Evolutionary conservation across 1,139 yeast species (phyloP), one percentile per base, ranked within the genome.

Genomic region (Suhomyces chickasaworum): DNA sequence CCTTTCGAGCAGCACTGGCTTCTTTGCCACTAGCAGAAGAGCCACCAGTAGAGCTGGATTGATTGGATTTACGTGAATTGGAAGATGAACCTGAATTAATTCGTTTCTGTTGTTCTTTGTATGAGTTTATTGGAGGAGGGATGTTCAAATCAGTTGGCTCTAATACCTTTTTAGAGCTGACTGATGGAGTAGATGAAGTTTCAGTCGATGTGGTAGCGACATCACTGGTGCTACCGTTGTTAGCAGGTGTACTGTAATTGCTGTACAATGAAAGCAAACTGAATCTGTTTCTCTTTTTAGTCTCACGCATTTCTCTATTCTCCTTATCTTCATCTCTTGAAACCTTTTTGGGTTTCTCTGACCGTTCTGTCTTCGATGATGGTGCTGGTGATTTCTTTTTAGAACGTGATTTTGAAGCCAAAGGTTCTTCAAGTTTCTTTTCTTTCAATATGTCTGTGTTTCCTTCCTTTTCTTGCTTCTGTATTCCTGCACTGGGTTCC

Each of bases 1-100:
- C 91, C 57, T 83, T 84, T 58, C 83, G 80, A 12, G 91, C 89
- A 2, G 91, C 86, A 45, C 90, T 83, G 29, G 83, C 82, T 55
- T 81, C 86, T 53, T 76, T 79, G 55, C 66, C 68, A 50, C 56
- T 61, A 49, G 56, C 61, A 51, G 63, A 53, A 42, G 64, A 50
- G 34, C 56, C 47, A 21, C 52, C 49, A 36, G 58, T 45, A 8
- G 54, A 42, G 12, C 45, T 46, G n/a, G 53, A 44, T 12, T 47
- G 32, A 41, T 44, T 45, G 35, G 60, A 48, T 39, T 53, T 57
- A 31, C 45, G 55, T 25, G 54, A 47, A 17, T 50, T 49, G n/a
- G 59, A 45, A 35, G 57, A 53, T 9, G 56, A 50, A 41, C 53
- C 47, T 17, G 59, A 55, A 36, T 52, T 46, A 39, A 50, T 46